Base-by-base conservation (phyloP, 441 rosid species). In the Euphorbia schlechtendalii region DNA sequence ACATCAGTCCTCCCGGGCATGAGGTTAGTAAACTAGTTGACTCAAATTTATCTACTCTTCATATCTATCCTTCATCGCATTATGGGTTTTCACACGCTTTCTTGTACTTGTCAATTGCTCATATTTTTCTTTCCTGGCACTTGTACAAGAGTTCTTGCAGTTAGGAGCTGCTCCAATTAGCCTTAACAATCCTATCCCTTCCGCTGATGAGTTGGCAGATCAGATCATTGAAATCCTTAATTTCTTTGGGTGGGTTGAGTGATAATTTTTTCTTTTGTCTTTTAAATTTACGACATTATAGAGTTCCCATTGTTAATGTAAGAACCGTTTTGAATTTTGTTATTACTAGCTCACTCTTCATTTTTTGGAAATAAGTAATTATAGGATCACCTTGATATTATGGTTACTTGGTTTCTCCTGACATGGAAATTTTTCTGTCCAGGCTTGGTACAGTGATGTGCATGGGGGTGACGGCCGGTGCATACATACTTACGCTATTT, bases 361-460 rank as follows among this genome's bases (percentile, higher is more conserved):
- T 24, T 41, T 34, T 45, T 43, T 43, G 65, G 51, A 17, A 43
- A 45, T 54, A 18, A 51, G 60, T 2, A 34, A 49, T 12, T 4
- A 25, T 64, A 66, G 30, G 22, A 32, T 21, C 38, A 18, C 36
- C 36, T 24, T 17, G 17, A 36, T 6, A 9, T 24, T 49, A 59
- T 46, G 64, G 32, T 59, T 64, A 51, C 65, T 24, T 61, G 20
- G 52, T 63, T 66, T 64, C 59, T 72, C 36, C 72, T 62, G 70
- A 68, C 51, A 27, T 67, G 64, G 48, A 74, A n/a, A 40, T 65
- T 18, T 54, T 53, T 32, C 34, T 32, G 58, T 59, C 49, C 71
- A 92, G 98, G 73, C 95, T 92, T 58, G 96, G 93, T 72, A 77
- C 89, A 34, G 98, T 92, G 15, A 89, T 87, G 96, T 92, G 98